Evolutionary conservation across 2,329 filamentous ascomycete genomes (phyloP).

Genomic region (Onygenales sp.): DNA sequence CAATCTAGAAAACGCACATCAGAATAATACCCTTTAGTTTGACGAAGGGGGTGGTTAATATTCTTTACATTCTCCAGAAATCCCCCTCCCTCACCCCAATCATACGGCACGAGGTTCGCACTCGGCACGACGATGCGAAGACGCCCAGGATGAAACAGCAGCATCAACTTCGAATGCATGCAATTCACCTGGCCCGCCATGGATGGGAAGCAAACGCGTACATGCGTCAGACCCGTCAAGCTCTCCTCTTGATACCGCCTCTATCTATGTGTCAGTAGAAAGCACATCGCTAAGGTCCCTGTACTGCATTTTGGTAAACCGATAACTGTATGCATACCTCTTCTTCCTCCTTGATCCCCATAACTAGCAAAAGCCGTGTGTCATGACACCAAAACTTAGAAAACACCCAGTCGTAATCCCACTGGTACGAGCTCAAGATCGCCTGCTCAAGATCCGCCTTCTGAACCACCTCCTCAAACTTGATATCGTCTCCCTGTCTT

Average conservation of each 20-base stretch:
- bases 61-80: constrained; percentile 69
- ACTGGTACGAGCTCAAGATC: constrained; percentile 78
- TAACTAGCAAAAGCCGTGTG: constrained; percentile 56
- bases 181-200: constrained; percentile 62
- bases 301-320: too few relatives aligned
- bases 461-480: constrained; percentile 77
- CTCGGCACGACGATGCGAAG: constrained; percentile 76
- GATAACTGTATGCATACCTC: constrained; percentile 21
- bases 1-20: constrained; percentile 42
- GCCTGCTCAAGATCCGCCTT: constrained; percentile 62
- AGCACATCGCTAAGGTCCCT: too few relatives aligned
- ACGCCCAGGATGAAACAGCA: constrained; percentile 67
- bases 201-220: constrained; percentile 68
- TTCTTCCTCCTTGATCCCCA: constrained; percentile 47
- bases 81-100: constrained; percentile 82
- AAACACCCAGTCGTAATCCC: constrained; percentile 72
- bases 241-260: constrained; percentile 30
- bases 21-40: not conserved
- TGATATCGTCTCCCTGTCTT: constrained; percentile 62
- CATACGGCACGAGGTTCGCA: constrained; percentile 74
- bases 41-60: not conserved
- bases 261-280: constrained; percentile 14
- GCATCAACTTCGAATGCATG: constrained; percentile 93
- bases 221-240: constrained; percentile 36
- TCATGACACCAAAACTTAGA: constrained; percentile 54